Evolutionary conservation across 75 land plant genomes (phyloP).

Genomic region (Ceratopteris richardii): DNA sequence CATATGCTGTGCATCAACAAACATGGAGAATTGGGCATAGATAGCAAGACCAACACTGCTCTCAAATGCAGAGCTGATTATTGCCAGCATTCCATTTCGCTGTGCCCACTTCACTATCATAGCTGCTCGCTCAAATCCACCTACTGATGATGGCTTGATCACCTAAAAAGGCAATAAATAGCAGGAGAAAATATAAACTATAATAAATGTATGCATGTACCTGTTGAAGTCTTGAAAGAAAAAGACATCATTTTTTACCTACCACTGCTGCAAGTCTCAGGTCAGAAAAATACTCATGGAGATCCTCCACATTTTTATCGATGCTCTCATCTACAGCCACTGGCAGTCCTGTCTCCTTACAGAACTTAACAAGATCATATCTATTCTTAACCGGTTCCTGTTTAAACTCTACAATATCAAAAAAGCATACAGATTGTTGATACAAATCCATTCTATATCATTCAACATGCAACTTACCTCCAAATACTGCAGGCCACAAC

Average conservation of each 20-base stretch:
- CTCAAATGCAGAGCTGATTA: slow-evolving; percentile 89
- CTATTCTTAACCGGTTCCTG: slow-evolving; percentile 78
- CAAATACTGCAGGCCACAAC: slow-evolving; percentile 61
- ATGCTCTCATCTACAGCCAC: slow-evolving; percentile 94
- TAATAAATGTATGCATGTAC: too few species aligned
- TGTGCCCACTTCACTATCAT: slow-evolving; percentile 70
- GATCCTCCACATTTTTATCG: slow-evolving; percentile 34
- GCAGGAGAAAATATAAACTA: not conserved
- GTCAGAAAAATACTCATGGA: slow-evolving; percentile 32
- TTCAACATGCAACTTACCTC: slow-evolving; percentile 40
- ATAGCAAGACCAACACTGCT: slow-evolving; percentile 61
- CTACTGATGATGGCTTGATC: slow-evolving; percentile 82
- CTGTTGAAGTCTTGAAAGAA: not conserved
- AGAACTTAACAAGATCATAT: slow-evolving; percentile 62
- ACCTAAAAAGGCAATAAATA: slow-evolving; percentile 39
- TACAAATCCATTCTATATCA: not conserved
- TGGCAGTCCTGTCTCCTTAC: slow-evolving; percentile 68
- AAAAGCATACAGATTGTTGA: not conserved
- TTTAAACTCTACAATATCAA: not conserved
- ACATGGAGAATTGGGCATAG: slow-evolving; percentile 71
- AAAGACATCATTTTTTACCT: too few species aligned
- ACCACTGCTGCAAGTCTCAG: slow-evolving; percentile 75
- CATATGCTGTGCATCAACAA: slow-evolving; percentile 39
- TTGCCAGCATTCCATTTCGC: slow-evolving; percentile 51
- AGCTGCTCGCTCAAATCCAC: slow-evolving; percentile 88